These are phyloP conservation scores for Botryotinia convoluta DNA, from an alignment of 2,329 filamentous ascomycete genomes.

Conservation along the genomic window DNA sequence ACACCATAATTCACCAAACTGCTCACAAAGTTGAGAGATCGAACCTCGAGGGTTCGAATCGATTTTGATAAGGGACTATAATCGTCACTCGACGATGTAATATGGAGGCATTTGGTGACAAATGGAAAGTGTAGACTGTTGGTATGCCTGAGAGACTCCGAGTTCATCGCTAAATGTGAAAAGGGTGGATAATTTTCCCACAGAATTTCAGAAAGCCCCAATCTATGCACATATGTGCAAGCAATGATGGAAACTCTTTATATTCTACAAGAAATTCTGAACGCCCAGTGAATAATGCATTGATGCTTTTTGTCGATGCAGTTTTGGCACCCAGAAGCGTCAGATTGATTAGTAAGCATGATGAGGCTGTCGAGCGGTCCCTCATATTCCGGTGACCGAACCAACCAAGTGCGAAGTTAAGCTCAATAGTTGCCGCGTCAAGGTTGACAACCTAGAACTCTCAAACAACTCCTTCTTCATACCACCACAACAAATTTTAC, in stretches of 20 bases:
- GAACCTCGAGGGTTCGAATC: background rate
- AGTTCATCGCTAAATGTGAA: background rate
- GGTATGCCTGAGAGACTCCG: background rate
- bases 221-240: background rate
- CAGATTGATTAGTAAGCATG: constrained; percentile 1
- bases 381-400: constrained; percentile 2
- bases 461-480: constrained; percentile 7
- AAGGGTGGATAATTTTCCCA: background rate
- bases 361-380: background rate
- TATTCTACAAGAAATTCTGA: background rate
- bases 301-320: background rate
- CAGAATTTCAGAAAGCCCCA: background rate
- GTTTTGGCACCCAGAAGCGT: background rate
- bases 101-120: background rate
- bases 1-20: background rate
- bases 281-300: background rate
- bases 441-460: constrained; percentile 20
- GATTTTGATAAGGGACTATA: background rate
- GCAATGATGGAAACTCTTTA: background rate
- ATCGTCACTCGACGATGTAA: background rate
- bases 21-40: background rate
- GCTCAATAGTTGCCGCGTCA: constrained; percentile 20
- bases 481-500: constrained; percentile 1
- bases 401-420: constrained; percentile 4
- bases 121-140: background rate